These are phyloP conservation scores for Didymella sp. DNA, from an alignment of 2,329 filamentous ascomycete species.

Conservation along the genomic window DNA sequence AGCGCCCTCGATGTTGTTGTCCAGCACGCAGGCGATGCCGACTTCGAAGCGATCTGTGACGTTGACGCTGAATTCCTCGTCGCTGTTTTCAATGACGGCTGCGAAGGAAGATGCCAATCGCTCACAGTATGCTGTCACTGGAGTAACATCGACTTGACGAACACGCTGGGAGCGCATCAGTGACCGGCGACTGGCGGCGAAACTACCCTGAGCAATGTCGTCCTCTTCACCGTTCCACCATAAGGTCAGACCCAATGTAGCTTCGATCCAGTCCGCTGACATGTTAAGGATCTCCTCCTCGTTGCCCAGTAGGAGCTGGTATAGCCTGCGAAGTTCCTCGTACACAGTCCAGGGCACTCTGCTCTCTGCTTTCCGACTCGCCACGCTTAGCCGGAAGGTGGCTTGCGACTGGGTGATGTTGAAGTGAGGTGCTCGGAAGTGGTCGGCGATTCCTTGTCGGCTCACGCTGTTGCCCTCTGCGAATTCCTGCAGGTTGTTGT, in stretches of 20 bases:
- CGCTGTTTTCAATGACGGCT: constrained; percentile 68
- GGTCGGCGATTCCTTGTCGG: constrained; percentile 51
- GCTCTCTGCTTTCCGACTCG: constrained; percentile 76
- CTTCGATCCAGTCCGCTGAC: constrained; percentile 92
- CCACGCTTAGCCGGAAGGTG: constrained; percentile 70
- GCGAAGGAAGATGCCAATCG: constrained; percentile 76
- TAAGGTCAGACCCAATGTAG: constrained; percentile 78
- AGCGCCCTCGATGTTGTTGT: constrained; percentile 79
- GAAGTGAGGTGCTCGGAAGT: constrained; percentile 53
- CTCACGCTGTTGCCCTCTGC: constrained; percentile 73
- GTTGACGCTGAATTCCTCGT: constrained; percentile 75
- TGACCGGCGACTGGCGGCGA: constrained; percentile 55
- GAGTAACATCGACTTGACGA: constrained; percentile 58
- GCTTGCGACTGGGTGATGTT: constrained; percentile 54
- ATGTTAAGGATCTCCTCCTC: constrained; percentile 76
- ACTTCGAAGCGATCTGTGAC: constrained; percentile 78
- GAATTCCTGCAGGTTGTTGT: constrained; percentile 76
- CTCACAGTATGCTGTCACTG: constrained; percentile 73
- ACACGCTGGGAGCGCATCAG: constrained; percentile 51
- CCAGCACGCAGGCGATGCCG: constrained; percentile 79
- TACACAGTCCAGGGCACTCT: constrained; percentile 90
- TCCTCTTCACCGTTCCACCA: constrained; percentile 88
- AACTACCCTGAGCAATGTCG: constrained; percentile 51
- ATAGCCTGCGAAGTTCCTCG: constrained; percentile 80
- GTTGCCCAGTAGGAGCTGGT: constrained; percentile 80